These are phyloP conservation scores for Pecoramyces ruminantium DNA, from an alignment of 192 early-diverging fungal genomes.

Conservation along the genomic window DNA sequence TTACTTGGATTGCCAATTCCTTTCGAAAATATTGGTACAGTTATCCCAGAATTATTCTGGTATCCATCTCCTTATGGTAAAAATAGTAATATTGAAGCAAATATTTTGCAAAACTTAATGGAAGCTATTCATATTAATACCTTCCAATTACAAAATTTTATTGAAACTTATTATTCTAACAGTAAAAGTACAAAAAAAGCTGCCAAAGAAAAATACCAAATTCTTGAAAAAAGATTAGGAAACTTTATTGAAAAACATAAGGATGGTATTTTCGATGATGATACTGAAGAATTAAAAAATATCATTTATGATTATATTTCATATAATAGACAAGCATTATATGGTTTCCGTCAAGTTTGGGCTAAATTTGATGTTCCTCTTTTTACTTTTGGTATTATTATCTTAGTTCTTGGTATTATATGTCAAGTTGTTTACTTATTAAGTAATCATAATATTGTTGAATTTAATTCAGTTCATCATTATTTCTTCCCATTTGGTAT, in stretches of 20 bases:
- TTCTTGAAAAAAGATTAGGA: neutral
- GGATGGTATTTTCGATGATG: neutral
- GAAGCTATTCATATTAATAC: neutral
- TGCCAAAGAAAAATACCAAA: neutral
- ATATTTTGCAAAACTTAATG: neutral
- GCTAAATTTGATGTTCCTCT: neutral
- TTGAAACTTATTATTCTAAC: neutral
- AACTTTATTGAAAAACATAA: neutral
- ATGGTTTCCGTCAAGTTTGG: neutral
- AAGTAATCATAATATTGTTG: neutral
- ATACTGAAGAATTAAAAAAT: neutral
- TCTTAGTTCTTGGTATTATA: neutral
- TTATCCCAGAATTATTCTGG: slow-evolving; percentile 75
- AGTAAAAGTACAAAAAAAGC: neutral
- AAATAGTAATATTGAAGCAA: neutral
- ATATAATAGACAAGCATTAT: neutral
- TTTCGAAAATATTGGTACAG: slow-evolving; percentile 75
- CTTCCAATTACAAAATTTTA: neutral
- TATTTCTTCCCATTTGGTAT: neutral
- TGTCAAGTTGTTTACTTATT: neutral
- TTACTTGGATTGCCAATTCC: slow-evolving; percentile 76
- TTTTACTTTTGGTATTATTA: neutral
- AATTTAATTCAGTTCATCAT: neutral
- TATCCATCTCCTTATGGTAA: neutral
- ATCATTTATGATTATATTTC: neutral